Evolutionary conservation across 257 asterid genomes (phyloP).

Genomic region (Penstemon barbatus): DNA sequence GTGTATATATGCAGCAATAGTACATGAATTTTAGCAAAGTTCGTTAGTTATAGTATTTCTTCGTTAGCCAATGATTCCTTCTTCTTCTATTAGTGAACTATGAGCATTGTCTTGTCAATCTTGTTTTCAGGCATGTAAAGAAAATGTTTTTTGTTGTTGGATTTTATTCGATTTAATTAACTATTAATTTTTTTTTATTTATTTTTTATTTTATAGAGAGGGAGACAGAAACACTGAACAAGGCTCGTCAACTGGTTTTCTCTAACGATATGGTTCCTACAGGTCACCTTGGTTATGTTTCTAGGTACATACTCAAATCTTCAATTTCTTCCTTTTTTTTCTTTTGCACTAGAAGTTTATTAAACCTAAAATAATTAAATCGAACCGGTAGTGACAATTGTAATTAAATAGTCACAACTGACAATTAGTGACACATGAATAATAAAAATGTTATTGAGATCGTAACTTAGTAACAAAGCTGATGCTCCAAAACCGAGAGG

Average conservation of each 20-base stretch:
- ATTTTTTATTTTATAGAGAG: constrained; percentile 51
- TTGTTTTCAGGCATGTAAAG: constrained; percentile 31
- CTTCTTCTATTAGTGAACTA: background rate
- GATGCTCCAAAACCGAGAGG: no score
- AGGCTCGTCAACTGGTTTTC: constrained; percentile 91
- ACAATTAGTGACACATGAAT: background rate
- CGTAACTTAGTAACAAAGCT: no score
- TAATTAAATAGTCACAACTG: no score
- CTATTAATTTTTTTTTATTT: constrained; percentile 5
- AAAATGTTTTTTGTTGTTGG: constrained; percentile 12
- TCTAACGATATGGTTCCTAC: constrained; percentile 66
- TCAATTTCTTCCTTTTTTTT: background rate
- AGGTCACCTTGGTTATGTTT: constrained; percentile 51
- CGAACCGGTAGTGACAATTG: no score
- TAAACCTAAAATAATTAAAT: no score
- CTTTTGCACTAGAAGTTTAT: no score
- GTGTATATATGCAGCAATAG: background rate
- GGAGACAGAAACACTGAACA: constrained; percentile 93
- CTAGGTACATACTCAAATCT: constrained; percentile 35
- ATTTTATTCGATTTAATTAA: constrained; percentile 32
- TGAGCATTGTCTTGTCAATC: constrained; percentile 39
- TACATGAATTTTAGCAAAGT: constrained; percentile 29
- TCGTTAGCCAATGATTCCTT: constrained; percentile 27
- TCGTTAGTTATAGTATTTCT: constrained; percentile 15
- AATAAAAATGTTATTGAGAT: background rate